These are phyloP conservation scores for Phytophthora fragariaefolia DNA, from an alignment of 352 stramenopile species.

Conservation along the genomic window DNA sequence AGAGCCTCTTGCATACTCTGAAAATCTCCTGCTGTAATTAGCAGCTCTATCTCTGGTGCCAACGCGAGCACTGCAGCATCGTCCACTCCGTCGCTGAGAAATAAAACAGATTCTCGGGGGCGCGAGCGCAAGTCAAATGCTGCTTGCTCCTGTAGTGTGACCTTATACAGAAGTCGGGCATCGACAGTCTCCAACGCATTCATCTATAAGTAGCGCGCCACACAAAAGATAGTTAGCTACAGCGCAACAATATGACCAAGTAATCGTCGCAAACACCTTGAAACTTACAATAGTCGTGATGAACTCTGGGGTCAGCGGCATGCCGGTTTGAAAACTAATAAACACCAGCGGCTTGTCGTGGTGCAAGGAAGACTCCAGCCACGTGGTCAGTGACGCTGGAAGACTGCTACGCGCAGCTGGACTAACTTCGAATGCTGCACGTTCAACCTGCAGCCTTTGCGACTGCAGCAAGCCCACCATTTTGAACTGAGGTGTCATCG, in stretches of 20 bases:
- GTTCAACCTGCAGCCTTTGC: slow-evolving; percentile 33
- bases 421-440: slow-evolving; percentile 18
- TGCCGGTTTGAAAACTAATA: slow-evolving; percentile 62
- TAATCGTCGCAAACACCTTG: slow-evolving; percentile 9
- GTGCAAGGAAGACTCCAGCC: slow-evolving; percentile 39
- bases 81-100: slow-evolving; percentile 52
- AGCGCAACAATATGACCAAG: neutral
- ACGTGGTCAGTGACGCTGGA: slow-evolving; percentile 43
- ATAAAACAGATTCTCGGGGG: slow-evolving; percentile 55
- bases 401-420: slow-evolving; percentile 35
- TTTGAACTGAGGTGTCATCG: slow-evolving; percentile 78
- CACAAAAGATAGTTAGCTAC: slow-evolving; percentile 15
- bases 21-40: slow-evolving; percentile 72
- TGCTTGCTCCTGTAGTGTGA: slow-evolving; percentile 60
- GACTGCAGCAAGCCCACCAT: slow-evolving; percentile 74
- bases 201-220: slow-evolving; percentile 38
- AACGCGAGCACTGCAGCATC: slow-evolving; percentile 53
- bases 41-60: slow-evolving; percentile 48
- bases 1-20: slow-evolving; percentile 71
- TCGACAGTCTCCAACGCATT: slow-evolving; percentile 61
- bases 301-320: slow-evolving; percentile 59
- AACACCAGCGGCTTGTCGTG: slow-evolving; percentile 53
- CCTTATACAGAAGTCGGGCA: slow-evolving; percentile 64
- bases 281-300: slow-evolving; percentile 58
- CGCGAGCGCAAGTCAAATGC: slow-evolving; percentile 64